phyloP scores from a whole-genome alignment of 805 yeast species.

The Grigorovia transvaalensis region DNA sequence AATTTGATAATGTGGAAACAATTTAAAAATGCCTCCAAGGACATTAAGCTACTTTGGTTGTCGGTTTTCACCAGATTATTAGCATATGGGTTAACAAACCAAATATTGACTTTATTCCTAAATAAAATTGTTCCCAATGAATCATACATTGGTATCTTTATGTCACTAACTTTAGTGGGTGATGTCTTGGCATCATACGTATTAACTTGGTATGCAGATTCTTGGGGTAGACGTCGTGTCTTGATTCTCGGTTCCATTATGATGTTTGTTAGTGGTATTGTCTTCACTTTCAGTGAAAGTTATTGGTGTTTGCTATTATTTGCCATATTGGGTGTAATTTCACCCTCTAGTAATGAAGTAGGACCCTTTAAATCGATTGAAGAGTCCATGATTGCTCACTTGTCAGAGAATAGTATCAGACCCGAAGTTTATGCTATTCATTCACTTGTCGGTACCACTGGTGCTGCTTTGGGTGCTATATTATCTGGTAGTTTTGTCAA shows the following conservation, averaged over 20 bases:
- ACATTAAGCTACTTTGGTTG: conserved; percentile 53
- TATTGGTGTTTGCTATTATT: conserved; percentile 51
- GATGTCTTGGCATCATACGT: conserved; percentile 62
- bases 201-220: conserved; percentile 70
- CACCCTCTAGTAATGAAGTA: conserved; percentile 83
- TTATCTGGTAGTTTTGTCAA: conserved; percentile 52
- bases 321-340: conserved; percentile 75
- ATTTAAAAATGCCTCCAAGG: conserved; percentile 34
- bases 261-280: conserved; percentile 59
- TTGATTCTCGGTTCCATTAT: conserved; percentile 52
- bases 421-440: conserved; percentile 71
- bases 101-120: conserved; percentile 61
- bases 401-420: conserved; percentile 53
- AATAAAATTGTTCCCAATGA: conserved; percentile 46
- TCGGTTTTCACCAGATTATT: conserved; percentile 62
- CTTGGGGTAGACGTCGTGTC: conserved; percentile 55
- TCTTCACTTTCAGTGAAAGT: conserved; percentile 47
- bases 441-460: conserved; percentile 56
- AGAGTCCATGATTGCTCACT: conserved; percentile 71
- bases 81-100: conserved; percentile 72
- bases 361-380: conserved; percentile 86
- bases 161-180: conserved; percentile 73
- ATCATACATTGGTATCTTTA: conserved; percentile 58
- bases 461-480: conserved; percentile 66
- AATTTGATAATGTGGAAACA: conserved; percentile 7